Evolutionary conservation across 331 rosid species (phyloP).

Genomic region (Acacia concinna): DNA sequence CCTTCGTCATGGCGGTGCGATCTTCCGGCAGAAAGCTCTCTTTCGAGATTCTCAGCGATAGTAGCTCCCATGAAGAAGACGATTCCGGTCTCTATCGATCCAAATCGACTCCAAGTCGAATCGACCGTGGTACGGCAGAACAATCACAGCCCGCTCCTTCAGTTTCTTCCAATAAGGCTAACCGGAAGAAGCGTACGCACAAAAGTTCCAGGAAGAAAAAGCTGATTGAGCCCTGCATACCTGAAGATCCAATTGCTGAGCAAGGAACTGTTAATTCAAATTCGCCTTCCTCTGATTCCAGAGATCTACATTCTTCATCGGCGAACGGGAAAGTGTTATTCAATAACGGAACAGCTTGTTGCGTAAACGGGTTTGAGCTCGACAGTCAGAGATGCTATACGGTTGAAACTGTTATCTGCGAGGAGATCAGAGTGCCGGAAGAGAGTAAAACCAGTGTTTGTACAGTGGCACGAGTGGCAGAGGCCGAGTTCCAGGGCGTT

Average conservation of each 20-base stretch:
- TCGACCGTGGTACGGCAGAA: background rate
- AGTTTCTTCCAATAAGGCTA: slow-evolving; percentile 13
- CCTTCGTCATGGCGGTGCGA: slow-evolving; percentile 38
- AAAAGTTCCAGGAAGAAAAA: slow-evolving; percentile 54
- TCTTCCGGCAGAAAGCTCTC: slow-evolving; percentile 34
- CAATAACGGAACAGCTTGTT: slow-evolving; percentile 29
- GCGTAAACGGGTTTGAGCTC: slow-evolving; percentile 46
- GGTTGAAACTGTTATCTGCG: slow-evolving; percentile 42
- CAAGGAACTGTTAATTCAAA: slow-evolving; percentile 21
- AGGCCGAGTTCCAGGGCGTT: slow-evolving; percentile 37
- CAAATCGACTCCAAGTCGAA: slow-evolving; percentile 6
- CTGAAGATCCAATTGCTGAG: slow-evolving; percentile 44
- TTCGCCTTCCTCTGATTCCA: slow-evolving; percentile 26
- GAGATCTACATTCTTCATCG: slow-evolving; percentile 22
- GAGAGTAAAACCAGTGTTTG: slow-evolving; percentile 39
- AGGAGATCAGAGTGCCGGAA: slow-evolving; percentile 38
- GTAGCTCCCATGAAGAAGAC: slow-evolving; percentile 6
- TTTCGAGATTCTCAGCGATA: slow-evolving; percentile 43
- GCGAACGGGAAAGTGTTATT: background rate
- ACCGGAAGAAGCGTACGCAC: slow-evolving; percentile 61
- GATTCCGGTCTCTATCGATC: background rate
- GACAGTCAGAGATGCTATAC: slow-evolving; percentile 31
- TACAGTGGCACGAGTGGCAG: slow-evolving; percentile 37
- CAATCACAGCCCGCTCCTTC: background rate
- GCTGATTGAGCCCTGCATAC: slow-evolving; percentile 37